Percentiles rank a stretch among this genome's conserved stretches.
phyloP scores from a whole-genome alignment of 805 yeast genomes.

The Candida ascalaphidarum region DNA sequence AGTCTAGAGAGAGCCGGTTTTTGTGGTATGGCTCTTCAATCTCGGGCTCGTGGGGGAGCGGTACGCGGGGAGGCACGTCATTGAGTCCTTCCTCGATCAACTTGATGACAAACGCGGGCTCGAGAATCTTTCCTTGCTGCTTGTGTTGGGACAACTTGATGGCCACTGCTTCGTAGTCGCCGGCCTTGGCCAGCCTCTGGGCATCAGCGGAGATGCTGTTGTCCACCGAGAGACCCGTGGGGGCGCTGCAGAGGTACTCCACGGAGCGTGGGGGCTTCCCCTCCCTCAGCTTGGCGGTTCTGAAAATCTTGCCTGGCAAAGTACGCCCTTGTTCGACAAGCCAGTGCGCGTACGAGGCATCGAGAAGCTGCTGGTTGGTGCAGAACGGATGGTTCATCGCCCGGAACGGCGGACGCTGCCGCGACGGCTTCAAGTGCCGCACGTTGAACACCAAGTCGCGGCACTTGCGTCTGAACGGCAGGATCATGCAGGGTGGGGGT shows the following conservation, averaged over 20 bases:
- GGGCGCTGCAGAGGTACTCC: too few species aligned
- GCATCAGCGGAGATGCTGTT: neutral
- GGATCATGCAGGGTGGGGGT: conserved; percentile 5
- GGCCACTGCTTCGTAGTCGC: neutral
- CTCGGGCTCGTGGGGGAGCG: neutral
- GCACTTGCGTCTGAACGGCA: conserved; percentile 4
- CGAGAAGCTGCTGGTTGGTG: conserved; percentile 8
- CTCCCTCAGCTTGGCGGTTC: neutral
- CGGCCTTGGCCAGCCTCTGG: neutral
- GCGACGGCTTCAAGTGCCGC: conserved; percentile 5
- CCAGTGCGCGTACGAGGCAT: conserved; percentile 9
- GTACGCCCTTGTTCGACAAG: conserved; percentile 6
- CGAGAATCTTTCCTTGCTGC: conserved; percentile 2
- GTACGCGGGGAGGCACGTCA: conserved; percentile 1
- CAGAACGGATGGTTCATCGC: conserved; percentile 9
- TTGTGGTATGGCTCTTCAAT: conserved; percentile 6
- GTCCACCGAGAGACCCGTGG: too few species aligned
- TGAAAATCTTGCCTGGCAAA: conserved; percentile 1
- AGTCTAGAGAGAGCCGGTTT: conserved; percentile 4
- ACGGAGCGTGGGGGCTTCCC: neutral
- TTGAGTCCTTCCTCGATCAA: conserved; percentile 4
- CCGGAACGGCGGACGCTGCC: conserved; percentile 5
- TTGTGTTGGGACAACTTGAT: too few species aligned
- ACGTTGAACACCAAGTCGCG: conserved; percentile 7
- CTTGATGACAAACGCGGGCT: conserved; percentile 5